Base-by-base conservation (phyloP, 1,284 basidiomycete genomes). In the Fistulinella cinereoalba region DNA sequence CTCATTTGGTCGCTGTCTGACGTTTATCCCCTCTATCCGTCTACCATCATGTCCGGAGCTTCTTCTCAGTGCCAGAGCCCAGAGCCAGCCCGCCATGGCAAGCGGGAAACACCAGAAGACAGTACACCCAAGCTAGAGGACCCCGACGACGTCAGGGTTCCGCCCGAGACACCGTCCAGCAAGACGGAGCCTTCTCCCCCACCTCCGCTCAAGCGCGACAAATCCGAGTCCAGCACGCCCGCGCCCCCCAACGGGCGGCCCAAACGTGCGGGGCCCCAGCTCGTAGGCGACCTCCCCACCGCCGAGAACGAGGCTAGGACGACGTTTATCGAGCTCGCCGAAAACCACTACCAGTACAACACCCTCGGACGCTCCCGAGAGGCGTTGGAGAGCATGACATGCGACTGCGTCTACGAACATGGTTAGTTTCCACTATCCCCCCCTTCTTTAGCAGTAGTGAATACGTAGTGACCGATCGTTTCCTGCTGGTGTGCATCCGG, bases 361-460 rank as follows among this genome's bases (percentile, higher is more conserved):
- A 80, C 85, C 33, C 73, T 99, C 44, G 97, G 97, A 11, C 79
- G 83, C 57, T 92, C 88, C 38, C 83, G 88, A 62, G 92, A 95
- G 68, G 81, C 87, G 47, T 79, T 90, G 59, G 94, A 97, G 72
- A 87, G 90, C 69, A 92, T 93, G 86, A 83, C 85, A 34, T 97
- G 94, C 73, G 94, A 97, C 65, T 97, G 94, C 71, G 71, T 72
- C 46, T 93, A 84, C 67, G 82, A 88, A 50, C 79, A 78, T 65
- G 85, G 92, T 96, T 68, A 76, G 87, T 63, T 37, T 46, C 29
- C n/a, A n/a, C n/a, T n/a, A 43, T 10, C 44, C 34, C 52, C 49
- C 21, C 44, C 54, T 49, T 48, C 46, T 39, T 25, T 67, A 56
- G 48, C 44, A 28, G 52, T 61, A 57, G 52, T 41, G 61, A 56